These are phyloP conservation scores for Fistulinella staudtii DNA, from an alignment of 1,284 basidiomycete species.

Conservation along the genomic window DNA sequence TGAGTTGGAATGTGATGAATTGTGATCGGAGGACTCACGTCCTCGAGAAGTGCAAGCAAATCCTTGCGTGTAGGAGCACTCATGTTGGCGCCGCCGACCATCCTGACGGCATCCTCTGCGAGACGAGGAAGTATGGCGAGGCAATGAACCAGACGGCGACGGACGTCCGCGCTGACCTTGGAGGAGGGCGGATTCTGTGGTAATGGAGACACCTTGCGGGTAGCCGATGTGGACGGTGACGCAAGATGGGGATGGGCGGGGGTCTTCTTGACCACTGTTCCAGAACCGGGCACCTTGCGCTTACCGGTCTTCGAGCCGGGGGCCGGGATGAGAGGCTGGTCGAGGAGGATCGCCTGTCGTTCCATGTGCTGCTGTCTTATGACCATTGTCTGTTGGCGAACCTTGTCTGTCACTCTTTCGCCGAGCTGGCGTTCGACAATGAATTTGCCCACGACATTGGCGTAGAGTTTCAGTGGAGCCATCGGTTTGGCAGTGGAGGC, in stretches of 20 bases:
- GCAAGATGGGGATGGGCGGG: slow-evolving; percentile 27
- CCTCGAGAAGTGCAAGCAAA: slow-evolving; percentile 43
- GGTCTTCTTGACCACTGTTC: slow-evolving; percentile 32
- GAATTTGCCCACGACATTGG: slow-evolving; percentile 65
- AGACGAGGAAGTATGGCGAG: slow-evolving; percentile 47
- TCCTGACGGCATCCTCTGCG: slow-evolving; percentile 41
- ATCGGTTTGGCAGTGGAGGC: slow-evolving; percentile 52
- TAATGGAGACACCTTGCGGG: slow-evolving; percentile 27
- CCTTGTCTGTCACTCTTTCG: slow-evolving; percentile 45
- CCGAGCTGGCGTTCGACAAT: slow-evolving; percentile 57
- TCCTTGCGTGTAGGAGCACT: slow-evolving; percentile 35
- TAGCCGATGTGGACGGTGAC: slow-evolving; percentile 25
- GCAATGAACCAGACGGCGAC: slow-evolving; percentile 51
- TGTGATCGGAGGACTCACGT: slow-evolving; percentile 41
- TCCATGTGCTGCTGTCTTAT: slow-evolving; percentile 54
- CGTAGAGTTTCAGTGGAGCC: slow-evolving; percentile 66
- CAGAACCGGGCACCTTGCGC: slow-evolving; percentile 32
- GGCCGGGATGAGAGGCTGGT: slow-evolving; percentile 31
- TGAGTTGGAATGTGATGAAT: neutral
- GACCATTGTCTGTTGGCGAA: slow-evolving; percentile 53
- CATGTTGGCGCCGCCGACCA: slow-evolving; percentile 39
- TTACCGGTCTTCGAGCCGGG: slow-evolving; percentile 25
- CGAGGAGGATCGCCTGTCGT: slow-evolving; percentile 51
- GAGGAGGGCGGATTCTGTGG: slow-evolving; percentile 21
- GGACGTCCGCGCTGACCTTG: slow-evolving; percentile 29